These are phyloP conservation scores for Dictyostelium firmibasis DNA, from an alignment of 78 protist genomes.

Conservation along the genomic window DNA sequence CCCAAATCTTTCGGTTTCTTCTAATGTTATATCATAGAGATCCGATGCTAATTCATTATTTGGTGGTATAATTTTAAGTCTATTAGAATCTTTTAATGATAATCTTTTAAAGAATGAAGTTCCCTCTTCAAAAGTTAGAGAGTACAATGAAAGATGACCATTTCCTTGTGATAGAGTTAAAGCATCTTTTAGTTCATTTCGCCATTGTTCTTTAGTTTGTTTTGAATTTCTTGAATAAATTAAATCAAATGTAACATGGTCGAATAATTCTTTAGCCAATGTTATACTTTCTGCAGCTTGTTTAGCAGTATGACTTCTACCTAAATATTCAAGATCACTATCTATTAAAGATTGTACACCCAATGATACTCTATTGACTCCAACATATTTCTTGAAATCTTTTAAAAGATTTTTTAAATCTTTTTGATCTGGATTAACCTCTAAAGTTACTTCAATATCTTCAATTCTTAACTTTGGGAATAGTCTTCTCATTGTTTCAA, in stretches of 20 bases:
- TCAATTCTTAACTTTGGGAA: neutral
- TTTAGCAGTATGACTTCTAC: slow-evolving; percentile 39
- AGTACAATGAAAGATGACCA: slow-evolving; percentile 64
- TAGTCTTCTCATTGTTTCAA: neutral
- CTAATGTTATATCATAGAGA: slow-evolving; percentile 18
- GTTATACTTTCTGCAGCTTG: slow-evolving; percentile 26
- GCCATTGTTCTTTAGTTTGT: slow-evolving; percentile 44
- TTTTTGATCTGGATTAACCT: slow-evolving; percentile 70
- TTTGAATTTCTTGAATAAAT: slow-evolving; percentile 51
- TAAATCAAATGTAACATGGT: slow-evolving; percentile 59
- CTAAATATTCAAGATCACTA: slow-evolving; percentile 18
- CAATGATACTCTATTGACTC: slow-evolving; percentile 69
- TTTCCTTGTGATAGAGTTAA: neutral
- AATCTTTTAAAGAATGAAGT: slow-evolving; percentile 45
- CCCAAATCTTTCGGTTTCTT: neutral
- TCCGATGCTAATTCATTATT: slow-evolving; percentile 6
- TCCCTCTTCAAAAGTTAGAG: slow-evolving; percentile 71
- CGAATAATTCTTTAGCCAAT: slow-evolving; percentile 12
- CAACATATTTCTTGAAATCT: slow-evolving; percentile 45
- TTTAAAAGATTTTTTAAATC: neutral
- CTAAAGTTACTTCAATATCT: slow-evolving; percentile 58
- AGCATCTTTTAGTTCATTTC: slow-evolving; percentile 40
- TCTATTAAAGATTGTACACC: slow-evolving; percentile 77
- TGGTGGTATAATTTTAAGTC: neutral
- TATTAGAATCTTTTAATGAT: neutral